Evolutionary conservation across 1,284 basidiomycete species (phyloP), one percentile per base, ranked within the genome.

Genomic region (Melampsora americana): DNA sequence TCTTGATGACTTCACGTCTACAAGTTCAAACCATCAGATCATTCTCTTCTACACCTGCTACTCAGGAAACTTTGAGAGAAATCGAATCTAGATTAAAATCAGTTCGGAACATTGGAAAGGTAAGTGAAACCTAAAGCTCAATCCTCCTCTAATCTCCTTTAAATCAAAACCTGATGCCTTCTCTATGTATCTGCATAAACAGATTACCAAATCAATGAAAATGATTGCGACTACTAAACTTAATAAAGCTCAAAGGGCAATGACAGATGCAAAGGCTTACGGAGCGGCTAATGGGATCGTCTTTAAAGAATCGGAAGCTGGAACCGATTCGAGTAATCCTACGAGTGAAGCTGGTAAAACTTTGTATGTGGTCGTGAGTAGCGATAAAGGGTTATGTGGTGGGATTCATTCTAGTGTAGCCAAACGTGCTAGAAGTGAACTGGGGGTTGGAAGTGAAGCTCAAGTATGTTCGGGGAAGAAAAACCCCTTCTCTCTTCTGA

Each of bases 381-480:
- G 95, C 77, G 95, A 99, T 89, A 95, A 96, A 87, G 95, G 96
- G 86, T 92, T 99, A 77, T 99, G 95, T 84, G 96, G 96, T 86
- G 96, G 96, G 89, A 97, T 99, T 83, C 95, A 99, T 87, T 98
- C 95, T 59, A 94, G 93, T 78, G 92, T 99, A 82, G 88, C 92
- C 80, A 97, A 97, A 86, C 87, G 88, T 69, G 91, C 92, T 78
- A 92, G 92, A 80, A 87, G 87, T 78, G 89, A 88, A 77, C 77
- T 82, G 16, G 66, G 66, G n/a, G 74, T 61, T 20, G 61, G 61
- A 28, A 69, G 60, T 62, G 74, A 76, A 23, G 46, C 67, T n/a
- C 74, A 69, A 50, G 74, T 76, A 60, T 26, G 67, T 69, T 23
- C n/a, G n/a, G n/a, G n/a, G n/a, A n/a, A n/a, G n/a, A n/a, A n/a